Evolutionary conservation across 2,329 filamentous ascomycete species (phyloP), one percentile per base, ranked within the genome.

Genomic region (Tetracladium maxilliforme): DNA sequence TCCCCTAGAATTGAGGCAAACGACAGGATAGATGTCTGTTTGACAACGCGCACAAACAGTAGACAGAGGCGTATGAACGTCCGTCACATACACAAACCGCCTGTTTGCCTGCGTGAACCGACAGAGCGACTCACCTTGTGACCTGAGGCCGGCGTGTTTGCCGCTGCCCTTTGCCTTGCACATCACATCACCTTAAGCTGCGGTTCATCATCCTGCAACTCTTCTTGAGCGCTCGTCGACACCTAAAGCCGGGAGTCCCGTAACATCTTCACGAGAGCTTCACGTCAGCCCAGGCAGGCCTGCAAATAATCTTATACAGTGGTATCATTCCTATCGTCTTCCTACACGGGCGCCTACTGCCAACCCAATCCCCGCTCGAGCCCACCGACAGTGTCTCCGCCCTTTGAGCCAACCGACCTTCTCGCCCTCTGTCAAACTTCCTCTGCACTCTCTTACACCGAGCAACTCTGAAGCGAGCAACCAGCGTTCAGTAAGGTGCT

Each of bases 51-150:
- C 5, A 14, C 12, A 27, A 19, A 28, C 40, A 49, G 24, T 55
- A 51, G 34, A 61, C 57, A 38, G 70, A 65, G 5, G 64, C 69
- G 37, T 60, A 64, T 33, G 54, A 58, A 24, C 38, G 47, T 35
- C 54, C 52, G 28, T 64, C 60, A 33, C 66, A 62, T 14, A 63
- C 63, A 37, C 61, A 65, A 20, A 58, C 59, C 22, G 61, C 58
- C 20, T 41, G 34, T 30, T 47, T 49, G 18, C 8, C 18, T 33
- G 33, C 30, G 50, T n/a, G n/a, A n/a, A n/a, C 42, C 26, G 45
- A 38, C 19, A 42, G 35, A 30, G 38, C 39, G 42, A 23, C 19
- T 17, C 9, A 24, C 14, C n/a, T 8, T 21, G 39, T 28, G 39
- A 36, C 4, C 4, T 7, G n/a, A n/a, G 16, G 19, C 10, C n/a